phyloP scores from a whole-genome alignment of 2,329 filamentous ascomycete genomes.

The Neonectria ditissima region DNA sequence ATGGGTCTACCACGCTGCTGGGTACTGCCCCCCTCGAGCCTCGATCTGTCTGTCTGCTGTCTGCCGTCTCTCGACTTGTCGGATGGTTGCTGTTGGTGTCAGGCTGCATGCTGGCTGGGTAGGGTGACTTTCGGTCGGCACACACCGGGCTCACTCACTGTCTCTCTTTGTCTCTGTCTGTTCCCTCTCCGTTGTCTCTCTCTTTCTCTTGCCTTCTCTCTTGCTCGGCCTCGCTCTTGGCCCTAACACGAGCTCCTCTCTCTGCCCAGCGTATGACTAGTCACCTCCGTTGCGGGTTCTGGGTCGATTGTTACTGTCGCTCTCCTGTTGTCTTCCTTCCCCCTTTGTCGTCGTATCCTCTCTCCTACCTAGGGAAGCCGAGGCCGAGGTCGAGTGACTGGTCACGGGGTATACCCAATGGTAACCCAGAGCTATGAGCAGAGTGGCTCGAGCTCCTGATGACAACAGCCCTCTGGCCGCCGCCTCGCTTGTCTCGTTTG shows the following conservation, averaged over 20 bases:
- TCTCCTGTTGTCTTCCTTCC: slow-evolving; percentile 15
- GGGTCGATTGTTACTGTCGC: slow-evolving; percentile 29
- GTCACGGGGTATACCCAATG: slow-evolving; percentile 41
- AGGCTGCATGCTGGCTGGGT: slow-evolving; percentile 41
- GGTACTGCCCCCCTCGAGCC: slow-evolving; percentile 16
- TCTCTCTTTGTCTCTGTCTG: slow-evolving; percentile 7
- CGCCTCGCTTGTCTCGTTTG: slow-evolving; percentile 26
- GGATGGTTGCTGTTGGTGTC: slow-evolving; percentile 34
- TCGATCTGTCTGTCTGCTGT: slow-evolving; percentile 12
- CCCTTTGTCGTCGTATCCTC: slow-evolving; percentile 19
- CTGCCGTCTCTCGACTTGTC: slow-evolving; percentile 32
- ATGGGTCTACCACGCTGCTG: slow-evolving; percentile 27
- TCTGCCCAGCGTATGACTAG: slow-evolving; percentile 17
- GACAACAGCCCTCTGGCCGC: slow-evolving; percentile 34
- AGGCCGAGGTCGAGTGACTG: slow-evolving; percentile 39
- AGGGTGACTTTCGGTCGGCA: slow-evolving; percentile 41
- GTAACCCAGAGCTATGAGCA: slow-evolving; percentile 38
- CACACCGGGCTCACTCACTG: slow-evolving; percentile 38
- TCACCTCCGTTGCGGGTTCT: slow-evolving; percentile 29
- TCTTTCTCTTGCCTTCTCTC: background rate
- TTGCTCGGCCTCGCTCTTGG: background rate
- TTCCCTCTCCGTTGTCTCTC: background rate
- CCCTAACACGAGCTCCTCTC: slow-evolving; percentile 25
- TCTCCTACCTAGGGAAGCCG: slow-evolving; percentile 29
- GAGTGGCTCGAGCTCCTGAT: slow-evolving; percentile 40